These are phyloP conservation scores for Salvia rosmarinus DNA, from an alignment of 257 asterid genomes.

Conservation along the genomic window DNA sequence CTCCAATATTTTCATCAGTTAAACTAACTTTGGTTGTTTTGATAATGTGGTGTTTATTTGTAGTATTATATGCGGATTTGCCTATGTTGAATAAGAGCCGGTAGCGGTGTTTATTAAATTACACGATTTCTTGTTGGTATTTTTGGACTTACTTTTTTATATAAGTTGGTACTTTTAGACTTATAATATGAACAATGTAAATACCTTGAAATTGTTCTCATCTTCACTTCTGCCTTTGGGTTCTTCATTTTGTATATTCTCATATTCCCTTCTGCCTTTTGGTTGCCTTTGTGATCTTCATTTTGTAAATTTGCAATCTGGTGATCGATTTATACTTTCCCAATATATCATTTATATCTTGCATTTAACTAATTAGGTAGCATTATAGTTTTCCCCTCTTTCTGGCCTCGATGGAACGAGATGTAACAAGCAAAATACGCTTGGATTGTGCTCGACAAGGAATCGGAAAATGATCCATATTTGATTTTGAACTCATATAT, in stretches of 20 bases:
- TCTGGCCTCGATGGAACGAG: no score
- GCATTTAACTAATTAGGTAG: no score
- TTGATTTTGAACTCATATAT: neutral
- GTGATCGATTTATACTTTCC: no score
- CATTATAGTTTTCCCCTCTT: no score
- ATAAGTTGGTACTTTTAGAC: neutral
- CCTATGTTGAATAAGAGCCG: slow-evolving; percentile 29
- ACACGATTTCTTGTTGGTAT: no score
- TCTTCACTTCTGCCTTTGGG: neutral
- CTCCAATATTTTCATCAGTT: slow-evolving; percentile 18
- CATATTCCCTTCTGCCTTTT: no score
- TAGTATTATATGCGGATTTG: slow-evolving; percentile 17
- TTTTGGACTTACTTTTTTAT: neutral
- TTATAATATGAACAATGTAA: slow-evolving; percentile 1
- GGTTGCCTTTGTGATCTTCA: no score
- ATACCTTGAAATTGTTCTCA: neutral
- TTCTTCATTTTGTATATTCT: no score
- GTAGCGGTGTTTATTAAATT: neutral
- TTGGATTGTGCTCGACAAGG: neutral
- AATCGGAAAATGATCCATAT: neutral
- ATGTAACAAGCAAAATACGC: no score
- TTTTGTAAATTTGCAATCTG: no score
- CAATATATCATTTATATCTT: no score
- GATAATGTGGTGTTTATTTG: slow-evolving; percentile 19
- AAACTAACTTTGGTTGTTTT: neutral